These are phyloP conservation scores for Schizopora paradoxa DNA, from an alignment of 1,284 basidiomycete genomes.

Conservation along the genomic window DNA sequence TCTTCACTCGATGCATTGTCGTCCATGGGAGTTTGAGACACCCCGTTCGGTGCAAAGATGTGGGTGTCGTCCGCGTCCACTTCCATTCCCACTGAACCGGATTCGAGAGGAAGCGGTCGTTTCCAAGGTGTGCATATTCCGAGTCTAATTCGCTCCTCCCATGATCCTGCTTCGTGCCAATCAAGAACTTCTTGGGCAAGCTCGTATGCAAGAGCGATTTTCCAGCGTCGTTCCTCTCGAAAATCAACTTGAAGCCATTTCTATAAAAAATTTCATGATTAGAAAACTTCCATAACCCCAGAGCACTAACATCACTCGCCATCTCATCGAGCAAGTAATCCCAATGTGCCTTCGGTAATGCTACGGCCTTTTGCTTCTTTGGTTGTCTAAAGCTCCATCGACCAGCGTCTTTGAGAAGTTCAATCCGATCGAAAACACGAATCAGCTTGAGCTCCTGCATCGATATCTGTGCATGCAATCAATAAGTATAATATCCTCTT, in stretches of 20 bases:
- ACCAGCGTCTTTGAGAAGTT: conserved; percentile 74
- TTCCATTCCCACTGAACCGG: conserved; percentile 5
- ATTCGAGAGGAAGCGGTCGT: conserved; percentile 33
- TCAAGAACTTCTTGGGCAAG: conserved; percentile 81
- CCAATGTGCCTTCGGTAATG: conserved; percentile 87
- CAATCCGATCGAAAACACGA: conserved; percentile 82
- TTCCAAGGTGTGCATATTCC: conserved; percentile 72
- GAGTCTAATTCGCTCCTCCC: conserved; percentile 58
- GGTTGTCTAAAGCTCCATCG: conserved; percentile 94
- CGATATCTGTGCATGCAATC: conserved; percentile 49
- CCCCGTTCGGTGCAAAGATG: background rate
- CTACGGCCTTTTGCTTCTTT: conserved; percentile 85
- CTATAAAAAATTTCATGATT: conserved; percentile 34
- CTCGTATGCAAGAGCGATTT: conserved; percentile 79
- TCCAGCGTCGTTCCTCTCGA: conserved; percentile 92
- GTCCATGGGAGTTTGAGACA: background rate
- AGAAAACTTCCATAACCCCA: background rate
- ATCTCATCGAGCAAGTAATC: conserved; percentile 97
- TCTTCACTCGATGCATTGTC: background rate
- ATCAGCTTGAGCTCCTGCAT: conserved; percentile 72
- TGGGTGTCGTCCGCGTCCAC: conserved; percentile 9
- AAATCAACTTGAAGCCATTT: conserved; percentile 98
- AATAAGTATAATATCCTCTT: conserved; percentile 1
- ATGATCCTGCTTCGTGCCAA: conserved; percentile 75
- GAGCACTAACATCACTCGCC: conserved; percentile 44